phyloP scores from a whole-genome alignment of 225 moss, liverwort and hornwort genomes.

The Polytrichum formosum region DNA sequence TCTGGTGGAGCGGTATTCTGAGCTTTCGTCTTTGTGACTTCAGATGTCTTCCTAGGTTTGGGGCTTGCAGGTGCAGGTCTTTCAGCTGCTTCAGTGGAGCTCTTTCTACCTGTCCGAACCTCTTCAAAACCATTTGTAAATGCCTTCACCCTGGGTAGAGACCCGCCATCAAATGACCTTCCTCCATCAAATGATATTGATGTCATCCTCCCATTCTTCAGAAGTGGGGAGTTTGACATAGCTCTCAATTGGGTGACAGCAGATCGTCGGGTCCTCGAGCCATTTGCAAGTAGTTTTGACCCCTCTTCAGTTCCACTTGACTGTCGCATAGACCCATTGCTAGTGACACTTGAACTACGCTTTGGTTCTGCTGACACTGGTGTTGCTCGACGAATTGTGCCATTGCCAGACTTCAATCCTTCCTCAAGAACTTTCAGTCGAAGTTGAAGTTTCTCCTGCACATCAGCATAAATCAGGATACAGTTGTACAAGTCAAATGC shows the following conservation, averaged over 20 bases:
- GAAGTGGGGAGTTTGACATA: conserved; percentile 32
- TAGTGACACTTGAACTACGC: conserved; percentile 49
- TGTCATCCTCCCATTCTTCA: conserved; percentile 57
- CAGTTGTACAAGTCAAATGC: conserved; percentile 2
- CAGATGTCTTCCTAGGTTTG: conserved; percentile 25
- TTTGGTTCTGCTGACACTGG: conserved; percentile 32
- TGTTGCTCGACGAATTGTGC: conserved; percentile 35
- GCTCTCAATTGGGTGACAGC: conserved; percentile 53
- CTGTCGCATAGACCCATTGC: conserved; percentile 31
- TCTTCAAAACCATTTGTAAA: conserved; percentile 60
- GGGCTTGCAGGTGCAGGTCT: conserved; percentile 24
- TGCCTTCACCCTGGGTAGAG: conserved; percentile 35
- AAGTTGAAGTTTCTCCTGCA: conserved; percentile 59
- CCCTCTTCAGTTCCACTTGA: conserved; percentile 50
- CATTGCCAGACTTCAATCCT: conserved; percentile 45
- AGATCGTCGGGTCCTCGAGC: conserved; percentile 52
- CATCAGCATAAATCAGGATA: conserved; percentile 6
- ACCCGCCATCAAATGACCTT: conserved; percentile 39
- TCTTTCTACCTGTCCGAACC: conserved; percentile 43
- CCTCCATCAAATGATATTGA: conserved; percentile 63
- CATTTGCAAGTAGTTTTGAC: conserved; percentile 45
- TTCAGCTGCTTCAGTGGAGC: conserved; percentile 1
- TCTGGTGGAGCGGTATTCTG: conserved; percentile 26
- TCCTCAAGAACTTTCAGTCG: conserved; percentile 63
- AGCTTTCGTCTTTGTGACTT: conserved; percentile 20